Conservation (phyloP, 2,329 filamentous ascomycete genomes). For the Pseudodiploospora longispora region DNA sequence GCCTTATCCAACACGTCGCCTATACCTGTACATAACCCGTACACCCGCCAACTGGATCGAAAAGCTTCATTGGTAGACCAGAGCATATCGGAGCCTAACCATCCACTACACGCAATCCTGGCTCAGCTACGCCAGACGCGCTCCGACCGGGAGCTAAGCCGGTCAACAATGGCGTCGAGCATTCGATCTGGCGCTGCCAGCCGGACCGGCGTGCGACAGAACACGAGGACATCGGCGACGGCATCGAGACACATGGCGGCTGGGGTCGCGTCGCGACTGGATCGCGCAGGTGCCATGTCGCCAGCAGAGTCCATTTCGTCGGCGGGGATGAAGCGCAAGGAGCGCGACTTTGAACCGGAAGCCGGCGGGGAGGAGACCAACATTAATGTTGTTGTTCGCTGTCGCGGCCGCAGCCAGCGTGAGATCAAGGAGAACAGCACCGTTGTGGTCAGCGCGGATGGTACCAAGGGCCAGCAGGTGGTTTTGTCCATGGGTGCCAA, state of each 20-base stretch:
- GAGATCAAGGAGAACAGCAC: conserved; percentile 93
- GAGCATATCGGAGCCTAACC: too few relatives aligned
- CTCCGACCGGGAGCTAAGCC: conserved; percentile 29
- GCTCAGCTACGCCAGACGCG: conserved; percentile 27
- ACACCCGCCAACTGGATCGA: too few relatives aligned
- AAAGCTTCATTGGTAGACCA: too few relatives aligned
- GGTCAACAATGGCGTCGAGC: conserved; percentile 25
- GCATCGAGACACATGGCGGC: conserved; percentile 17
- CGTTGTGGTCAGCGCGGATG: conserved; percentile 81
- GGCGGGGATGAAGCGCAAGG: conserved; percentile 70
- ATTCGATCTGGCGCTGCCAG: conserved; percentile 15
- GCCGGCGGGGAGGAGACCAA: conserved; percentile 71
- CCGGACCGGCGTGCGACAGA: conserved; percentile 17
- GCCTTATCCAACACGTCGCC: too few relatives aligned
- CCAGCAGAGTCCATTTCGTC: conserved; percentile 58
- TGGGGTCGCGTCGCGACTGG: conserved; percentile 12
- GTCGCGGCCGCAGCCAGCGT: conserved; percentile 83
- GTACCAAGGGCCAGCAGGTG: conserved; percentile 76
- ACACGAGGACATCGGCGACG: conserved; percentile 10
- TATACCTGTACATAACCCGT: too few relatives aligned
- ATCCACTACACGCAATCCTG: conserved; percentile 18
- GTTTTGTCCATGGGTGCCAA: conserved; percentile 88
- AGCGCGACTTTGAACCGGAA: conserved; percentile 70
- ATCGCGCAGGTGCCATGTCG: conserved; percentile 46
- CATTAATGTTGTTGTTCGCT: conserved; percentile 95